Evolutionary conservation across 2,329 filamentous ascomycete genomes (phyloP).

Genomic region (Alternaria solani): DNA sequence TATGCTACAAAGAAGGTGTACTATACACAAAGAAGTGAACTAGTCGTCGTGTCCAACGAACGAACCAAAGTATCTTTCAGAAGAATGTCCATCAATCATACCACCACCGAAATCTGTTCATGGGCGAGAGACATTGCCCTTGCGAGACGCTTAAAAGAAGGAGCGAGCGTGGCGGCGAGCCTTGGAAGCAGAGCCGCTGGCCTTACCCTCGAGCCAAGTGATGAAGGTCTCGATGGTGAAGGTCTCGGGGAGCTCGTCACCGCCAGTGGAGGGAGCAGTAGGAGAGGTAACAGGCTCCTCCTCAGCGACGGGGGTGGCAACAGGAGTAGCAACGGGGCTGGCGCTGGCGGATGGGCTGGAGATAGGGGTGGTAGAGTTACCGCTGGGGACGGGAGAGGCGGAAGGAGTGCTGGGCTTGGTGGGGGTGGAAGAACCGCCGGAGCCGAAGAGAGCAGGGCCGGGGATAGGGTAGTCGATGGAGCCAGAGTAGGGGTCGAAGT

Average conservation of each 20-base stretch:
- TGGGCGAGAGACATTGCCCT: neutral
- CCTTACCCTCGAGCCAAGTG: constrained; percentile 43
- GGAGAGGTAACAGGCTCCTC: constrained; percentile 16
- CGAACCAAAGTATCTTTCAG: constrained; percentile 7
- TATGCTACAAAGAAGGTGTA: constrained; percentile 25
- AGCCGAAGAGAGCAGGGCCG: constrained; percentile 49
- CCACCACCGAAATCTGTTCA: neutral
- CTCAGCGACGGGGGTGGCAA: constrained; percentile 5
- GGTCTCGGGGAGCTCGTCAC: constrained; percentile 32
- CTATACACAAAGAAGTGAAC: constrained; percentile 30
- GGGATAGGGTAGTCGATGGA: constrained; percentile 53
- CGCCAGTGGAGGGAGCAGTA: constrained; percentile 23
- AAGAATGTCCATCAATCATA: constrained; percentile 9
- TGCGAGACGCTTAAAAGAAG: constrained; percentile 23
- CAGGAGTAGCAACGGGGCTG: constrained; percentile 8
- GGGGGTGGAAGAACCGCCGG: constrained; percentile 25
- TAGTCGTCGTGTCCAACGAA: constrained; percentile 23
- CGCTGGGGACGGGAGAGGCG: constrained; percentile 14
- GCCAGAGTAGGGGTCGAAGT: constrained; percentile 53
- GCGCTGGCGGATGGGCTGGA: constrained; percentile 14
- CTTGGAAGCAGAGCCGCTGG: constrained; percentile 26
- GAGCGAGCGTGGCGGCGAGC: constrained; percentile 41
- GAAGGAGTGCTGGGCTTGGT: constrained; percentile 23
- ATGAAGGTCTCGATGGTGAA: constrained; percentile 49
- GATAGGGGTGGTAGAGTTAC: constrained; percentile 17